These are phyloP conservation scores for Anaeramoeba ignava DNA, from an alignment of 78 protist genomes.

Conservation along the genomic window DNA sequence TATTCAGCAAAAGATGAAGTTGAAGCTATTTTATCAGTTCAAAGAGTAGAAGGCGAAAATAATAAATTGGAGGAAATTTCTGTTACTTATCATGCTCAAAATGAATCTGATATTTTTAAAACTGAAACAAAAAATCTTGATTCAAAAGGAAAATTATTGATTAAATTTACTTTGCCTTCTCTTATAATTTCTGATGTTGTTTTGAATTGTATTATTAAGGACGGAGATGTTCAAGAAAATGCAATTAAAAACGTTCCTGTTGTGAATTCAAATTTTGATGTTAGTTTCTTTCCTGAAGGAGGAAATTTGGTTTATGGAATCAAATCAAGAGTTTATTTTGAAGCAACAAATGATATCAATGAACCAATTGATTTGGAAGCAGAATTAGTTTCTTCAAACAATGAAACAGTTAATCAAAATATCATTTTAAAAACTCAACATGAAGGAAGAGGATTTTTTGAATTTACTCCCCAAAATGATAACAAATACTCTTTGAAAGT, in stretches of 20 bases:
- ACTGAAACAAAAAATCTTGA: not conserved
- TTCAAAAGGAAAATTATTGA: not conserved
- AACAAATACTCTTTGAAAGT: not conserved
- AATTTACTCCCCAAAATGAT: not conserved
- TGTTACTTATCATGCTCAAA: not conserved
- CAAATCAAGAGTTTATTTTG: not conserved
- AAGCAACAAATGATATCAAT: not conserved
- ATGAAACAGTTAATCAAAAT: not conserved
- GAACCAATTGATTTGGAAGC: not conserved
- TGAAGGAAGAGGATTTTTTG: not conserved
- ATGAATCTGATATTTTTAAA: not conserved
- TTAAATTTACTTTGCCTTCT: not conserved
- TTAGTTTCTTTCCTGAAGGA: not conserved
- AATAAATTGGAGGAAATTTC: no score
- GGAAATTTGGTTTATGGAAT: not conserved
- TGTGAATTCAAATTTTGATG: not conserved
- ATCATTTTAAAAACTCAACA: not conserved
- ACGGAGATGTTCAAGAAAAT: not conserved
- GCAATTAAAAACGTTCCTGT: not conserved
- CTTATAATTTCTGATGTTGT: no score
- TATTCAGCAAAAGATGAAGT: not conserved
- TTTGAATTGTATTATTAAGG: not conserved
- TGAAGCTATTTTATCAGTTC: not conserved
- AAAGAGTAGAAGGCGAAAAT: not conserved
- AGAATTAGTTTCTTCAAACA: not conserved